A percentile compares a stretch with the other conserved stretches of the same genome.
These are phyloP conservation scores for Chaetomium tenue DNA, from an alignment of 495 filamentous ascomycete genomes.

Conservation along the genomic window DNA sequence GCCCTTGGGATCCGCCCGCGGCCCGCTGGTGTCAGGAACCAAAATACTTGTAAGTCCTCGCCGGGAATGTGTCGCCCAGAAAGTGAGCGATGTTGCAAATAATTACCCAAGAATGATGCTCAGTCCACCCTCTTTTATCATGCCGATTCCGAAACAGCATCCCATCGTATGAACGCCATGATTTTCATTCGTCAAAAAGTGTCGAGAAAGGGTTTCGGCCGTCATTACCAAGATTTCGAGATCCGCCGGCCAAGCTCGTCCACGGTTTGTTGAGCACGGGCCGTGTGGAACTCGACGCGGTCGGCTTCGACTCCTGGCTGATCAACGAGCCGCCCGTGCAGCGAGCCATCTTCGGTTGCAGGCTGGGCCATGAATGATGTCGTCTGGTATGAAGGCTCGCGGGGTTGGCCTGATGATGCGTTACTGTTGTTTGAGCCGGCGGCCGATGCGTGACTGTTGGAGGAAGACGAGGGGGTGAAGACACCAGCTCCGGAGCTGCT, in stretches of 20 bases:
- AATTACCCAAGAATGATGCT: background rate
- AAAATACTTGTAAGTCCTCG: background rate
- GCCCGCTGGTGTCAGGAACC: background rate
- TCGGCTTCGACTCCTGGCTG: background rate
- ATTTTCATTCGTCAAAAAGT: too few species aligned
- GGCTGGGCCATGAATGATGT: background rate
- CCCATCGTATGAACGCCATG: too few species aligned
- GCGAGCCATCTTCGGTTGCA: background rate
- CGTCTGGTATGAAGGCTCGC: background rate
- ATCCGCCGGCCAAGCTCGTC: background rate
- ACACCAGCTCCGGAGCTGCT: conserved; percentile 32
- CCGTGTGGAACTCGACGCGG: background rate
- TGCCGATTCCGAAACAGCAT: too few species aligned
- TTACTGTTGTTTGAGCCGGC: background rate
- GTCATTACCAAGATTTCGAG: too few species aligned
- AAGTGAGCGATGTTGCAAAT: background rate
- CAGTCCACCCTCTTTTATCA: background rate
- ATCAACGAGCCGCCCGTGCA: conserved; percentile 3
- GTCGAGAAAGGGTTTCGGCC: too few species aligned
- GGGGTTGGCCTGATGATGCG: background rate
- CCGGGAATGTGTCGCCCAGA: too few species aligned
- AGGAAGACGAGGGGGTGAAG: conserved; percentile 36
- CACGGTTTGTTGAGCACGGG: background rate
- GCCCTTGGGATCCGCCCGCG: background rate
- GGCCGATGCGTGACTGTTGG: conserved; percentile 27